phyloP scores from a whole-genome alignment of 495 filamentous ascomycete genomes.

The Echria macrotheca region DNA sequence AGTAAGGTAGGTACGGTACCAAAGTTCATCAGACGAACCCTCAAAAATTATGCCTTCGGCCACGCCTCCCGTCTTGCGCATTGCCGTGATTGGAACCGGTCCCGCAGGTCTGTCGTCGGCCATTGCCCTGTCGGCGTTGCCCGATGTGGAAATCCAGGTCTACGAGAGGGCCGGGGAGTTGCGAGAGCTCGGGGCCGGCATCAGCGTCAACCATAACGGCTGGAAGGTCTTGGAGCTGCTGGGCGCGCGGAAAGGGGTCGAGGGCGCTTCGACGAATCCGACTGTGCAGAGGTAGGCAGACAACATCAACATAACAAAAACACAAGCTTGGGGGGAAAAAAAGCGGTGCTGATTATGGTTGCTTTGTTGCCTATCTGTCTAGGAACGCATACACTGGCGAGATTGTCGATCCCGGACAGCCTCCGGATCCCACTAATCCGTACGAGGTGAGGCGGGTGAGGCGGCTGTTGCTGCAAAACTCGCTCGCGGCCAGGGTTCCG shows the following conservation, averaged over 20 bases:
- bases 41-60: not conserved
- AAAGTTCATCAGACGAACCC: too few species aligned
- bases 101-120: constrained; percentile 46
- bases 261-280: constrained; percentile 22
- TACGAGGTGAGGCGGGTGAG: constrained; percentile 8
- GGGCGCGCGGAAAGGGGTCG: constrained; percentile 34
- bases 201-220: constrained; percentile 36
- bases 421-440: constrained; percentile 17
- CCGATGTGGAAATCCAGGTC: constrained; percentile 38
- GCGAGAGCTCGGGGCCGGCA: constrained; percentile 45
- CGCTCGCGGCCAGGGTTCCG: constrained; percentile 34
- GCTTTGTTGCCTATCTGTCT: too few species aligned
- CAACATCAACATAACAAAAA: too few species aligned
- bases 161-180: constrained; percentile 46
- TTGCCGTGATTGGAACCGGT: constrained; percentile 43
- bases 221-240: constrained; percentile 45
- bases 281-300: not conserved
- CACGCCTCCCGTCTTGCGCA: not conserved
- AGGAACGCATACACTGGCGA: constrained; percentile 33
- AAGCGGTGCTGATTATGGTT: too few species aligned
- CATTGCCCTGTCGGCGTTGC: constrained; percentile 43
- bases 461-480: constrained; percentile 37
- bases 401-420: constrained; percentile 14
- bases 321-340: too few species aligned
- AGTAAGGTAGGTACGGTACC: too few species aligned